Base-by-base conservation (phyloP, 805 yeast species). In the Cyberlindnera nakhonratchasimensis region DNA sequence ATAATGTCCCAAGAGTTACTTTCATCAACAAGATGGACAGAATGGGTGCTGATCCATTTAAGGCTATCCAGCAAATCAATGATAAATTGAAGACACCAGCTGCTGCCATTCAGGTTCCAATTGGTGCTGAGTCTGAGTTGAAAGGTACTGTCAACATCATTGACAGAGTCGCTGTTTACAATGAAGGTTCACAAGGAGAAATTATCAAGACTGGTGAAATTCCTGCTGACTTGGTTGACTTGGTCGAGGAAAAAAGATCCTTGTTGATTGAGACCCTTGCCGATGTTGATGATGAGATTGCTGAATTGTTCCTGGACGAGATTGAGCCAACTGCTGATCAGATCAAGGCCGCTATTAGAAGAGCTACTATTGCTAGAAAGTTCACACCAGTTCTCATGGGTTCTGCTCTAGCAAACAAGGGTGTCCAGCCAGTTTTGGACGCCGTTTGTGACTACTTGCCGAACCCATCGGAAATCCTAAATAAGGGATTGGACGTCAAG, bases 351-450 rank as follows among this genome's bases (percentile, higher is more conserved):
- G 98, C 96, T 32, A 93, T 93, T 54, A 83, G 99, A 66, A 80
- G 96, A 58, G 77, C 97, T 38, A 93, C 99, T 16, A 91, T 91
- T 66, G 95, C 90, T 24, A 81, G 97, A 70, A 86, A 78, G 62
- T 93, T 93, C 72, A 88, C 98, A 12, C 99, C 99, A n/a, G 98
- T 93, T n/a, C 72, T 91, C 52, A 93, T 93, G 97, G 99, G 99
- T 18, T 88, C 97, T 37, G 99, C 99, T 16, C 74, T 93, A 51
- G 99, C 98, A 45, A 93, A 93, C 70, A 86, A 82, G 52, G 96
- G 97, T 66, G 76, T 93, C 51, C 99, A 93, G 71, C 90, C 90
- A 18, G 96, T 91, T 28, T 73, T 93, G 55, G 97, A 93, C 64
- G 93, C 97, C 30, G 96, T 93, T 46, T 91, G 91, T 52, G 97